A percentile compares a stretch with the other conserved stretches of the same genome.
Evolutionary conservation across 2,329 filamentous ascomycete species (phyloP).

Genomic region (Penicillium concentricum): DNA sequence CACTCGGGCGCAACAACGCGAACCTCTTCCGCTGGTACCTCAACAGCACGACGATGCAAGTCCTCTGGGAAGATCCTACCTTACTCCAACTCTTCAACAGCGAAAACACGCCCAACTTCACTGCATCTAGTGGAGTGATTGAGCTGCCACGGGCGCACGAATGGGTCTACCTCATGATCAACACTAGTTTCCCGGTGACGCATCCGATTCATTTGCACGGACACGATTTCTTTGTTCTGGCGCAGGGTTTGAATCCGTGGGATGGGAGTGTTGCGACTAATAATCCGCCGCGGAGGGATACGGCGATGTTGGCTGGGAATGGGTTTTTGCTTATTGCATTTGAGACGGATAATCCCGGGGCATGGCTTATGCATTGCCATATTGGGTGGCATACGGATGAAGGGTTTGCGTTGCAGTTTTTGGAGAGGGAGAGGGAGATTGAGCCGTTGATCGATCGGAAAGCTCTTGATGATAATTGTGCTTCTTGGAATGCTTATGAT

Average conservation of each 20-base stretch:
- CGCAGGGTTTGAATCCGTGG: conserved; percentile 46
- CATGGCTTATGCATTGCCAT: conserved; percentile 39
- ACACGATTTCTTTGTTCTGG: conserved; percentile 68
- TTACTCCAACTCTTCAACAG: conserved; percentile 24
- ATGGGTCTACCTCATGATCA: conserved; percentile 31
- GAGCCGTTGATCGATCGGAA: conserved; percentile 19
- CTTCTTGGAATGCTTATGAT: conserved; percentile 24
- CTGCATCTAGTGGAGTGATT: conserved; percentile 23
- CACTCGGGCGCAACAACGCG: conserved; percentile 9
- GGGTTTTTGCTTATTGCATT: conserved; percentile 54
- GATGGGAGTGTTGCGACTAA: conserved; percentile 20
- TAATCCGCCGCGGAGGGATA: conserved; percentile 53
- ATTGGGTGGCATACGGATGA: conserved; percentile 32
- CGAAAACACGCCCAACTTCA: conserved; percentile 12
- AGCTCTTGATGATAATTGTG: conserved; percentile 16
- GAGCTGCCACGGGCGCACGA: conserved; percentile 23
- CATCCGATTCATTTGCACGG: conserved; percentile 71
- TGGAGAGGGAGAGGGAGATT: conserved; percentile 32
- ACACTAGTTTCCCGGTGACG: conserved; percentile 20
- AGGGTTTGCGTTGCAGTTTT: conserved; percentile 35
- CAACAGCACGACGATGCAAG: conserved; percentile 32
- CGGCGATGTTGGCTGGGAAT: conserved; percentile 44
- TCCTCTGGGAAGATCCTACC: conserved; percentile 34
- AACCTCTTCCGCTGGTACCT: conserved; percentile 34
- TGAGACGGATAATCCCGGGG: conserved; percentile 53